A percentile compares a stretch with the other conserved stretches of the same genome.
These are phyloP conservation scores for Solanum sejunctum DNA, from an alignment of 257 asterid species.

Conservation along the genomic window DNA sequence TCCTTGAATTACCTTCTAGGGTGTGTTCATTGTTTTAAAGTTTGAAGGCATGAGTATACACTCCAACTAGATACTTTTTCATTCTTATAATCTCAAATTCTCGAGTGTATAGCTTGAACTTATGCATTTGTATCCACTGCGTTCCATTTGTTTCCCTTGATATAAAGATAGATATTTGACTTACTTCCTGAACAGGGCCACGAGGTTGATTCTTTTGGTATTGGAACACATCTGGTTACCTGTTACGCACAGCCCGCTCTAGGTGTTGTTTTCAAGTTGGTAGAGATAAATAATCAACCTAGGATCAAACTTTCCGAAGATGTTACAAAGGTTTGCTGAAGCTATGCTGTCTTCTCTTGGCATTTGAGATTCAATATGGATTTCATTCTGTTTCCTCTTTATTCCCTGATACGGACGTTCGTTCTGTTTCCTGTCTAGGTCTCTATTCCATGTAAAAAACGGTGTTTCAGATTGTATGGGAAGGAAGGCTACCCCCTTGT, in stretches of 20 bases:
- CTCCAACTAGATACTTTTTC: not conserved
- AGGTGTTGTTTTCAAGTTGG: slow-evolving; percentile 92
- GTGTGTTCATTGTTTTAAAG: not conserved
- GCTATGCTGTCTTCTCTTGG: not conserved
- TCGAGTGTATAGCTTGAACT: not conserved
- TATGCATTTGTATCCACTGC: not conserved
- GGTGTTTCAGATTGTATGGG: slow-evolving; percentile 79
- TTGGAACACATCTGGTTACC: slow-evolving; percentile 95
- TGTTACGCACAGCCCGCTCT: slow-evolving; percentile 97
- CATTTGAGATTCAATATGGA: not conserved
- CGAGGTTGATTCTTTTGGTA: slow-evolving; percentile 86
- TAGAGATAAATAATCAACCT: slow-evolving; percentile 88
- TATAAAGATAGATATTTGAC: not conserved
- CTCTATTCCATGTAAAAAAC: slow-evolving; percentile 96
- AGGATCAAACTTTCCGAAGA: slow-evolving; percentile 97
- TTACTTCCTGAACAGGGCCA: slow-evolving; percentile 60
- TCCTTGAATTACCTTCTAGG: not conserved
- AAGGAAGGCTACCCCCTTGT: slow-evolving; percentile 93
- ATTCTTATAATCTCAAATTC: not conserved
- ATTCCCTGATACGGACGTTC: not conserved
- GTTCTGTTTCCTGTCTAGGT: slow-evolving; percentile 36
- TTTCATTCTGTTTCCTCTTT: not conserved
- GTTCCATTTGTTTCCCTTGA: not conserved
- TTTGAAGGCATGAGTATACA: not conserved
- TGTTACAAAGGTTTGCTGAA: slow-evolving; percentile 66